Conservation (phyloP, 2,329 filamentous ascomycete species). For the Paecilomyces formosus region DNA sequence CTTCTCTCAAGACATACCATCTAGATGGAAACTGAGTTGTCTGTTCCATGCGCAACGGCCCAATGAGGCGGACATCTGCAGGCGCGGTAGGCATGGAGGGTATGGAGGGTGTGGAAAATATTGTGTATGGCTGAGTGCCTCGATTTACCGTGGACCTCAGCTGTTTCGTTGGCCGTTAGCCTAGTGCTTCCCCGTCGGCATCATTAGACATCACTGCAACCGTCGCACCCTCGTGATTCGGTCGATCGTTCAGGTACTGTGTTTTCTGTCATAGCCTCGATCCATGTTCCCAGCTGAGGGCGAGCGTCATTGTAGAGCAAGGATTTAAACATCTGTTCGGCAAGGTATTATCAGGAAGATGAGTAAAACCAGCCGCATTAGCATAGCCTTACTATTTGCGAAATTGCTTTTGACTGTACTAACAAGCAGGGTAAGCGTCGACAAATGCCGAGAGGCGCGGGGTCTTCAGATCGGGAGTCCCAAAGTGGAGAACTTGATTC, state of each 20-base stretch:
- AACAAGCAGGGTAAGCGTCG: neutral
- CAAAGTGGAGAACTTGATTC: neutral
- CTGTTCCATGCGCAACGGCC: slow-evolving; percentile 7
- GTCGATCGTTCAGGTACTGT: slow-evolving; percentile 1
- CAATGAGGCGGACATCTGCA: slow-evolving; percentile 1
- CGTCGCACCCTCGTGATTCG: neutral
- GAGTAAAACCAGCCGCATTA: no score
- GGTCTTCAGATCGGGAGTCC: neutral
- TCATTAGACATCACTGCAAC: neutral
- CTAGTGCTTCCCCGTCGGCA: neutral
- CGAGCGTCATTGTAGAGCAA: neutral
- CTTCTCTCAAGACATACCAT: slow-evolving; percentile 3
- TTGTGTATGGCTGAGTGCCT: neutral
- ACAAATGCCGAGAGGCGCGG: neutral
- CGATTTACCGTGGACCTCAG: neutral
- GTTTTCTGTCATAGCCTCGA: neutral
- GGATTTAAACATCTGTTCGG: neutral
- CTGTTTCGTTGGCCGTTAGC: neutral
- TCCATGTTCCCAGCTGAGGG: neutral
- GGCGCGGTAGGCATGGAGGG: neutral
- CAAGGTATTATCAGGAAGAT: no score
- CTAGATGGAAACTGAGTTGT: slow-evolving; percentile 9
- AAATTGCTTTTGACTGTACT: neutral
- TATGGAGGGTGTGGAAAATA: neutral
- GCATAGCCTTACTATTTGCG: no score